Percentiles rank a stretch among this genome's conserved stretches.
Evolutionary conservation across 2,329 filamentous ascomycete species (phyloP).

Genomic region (Curvularia eragrostidis): DNA sequence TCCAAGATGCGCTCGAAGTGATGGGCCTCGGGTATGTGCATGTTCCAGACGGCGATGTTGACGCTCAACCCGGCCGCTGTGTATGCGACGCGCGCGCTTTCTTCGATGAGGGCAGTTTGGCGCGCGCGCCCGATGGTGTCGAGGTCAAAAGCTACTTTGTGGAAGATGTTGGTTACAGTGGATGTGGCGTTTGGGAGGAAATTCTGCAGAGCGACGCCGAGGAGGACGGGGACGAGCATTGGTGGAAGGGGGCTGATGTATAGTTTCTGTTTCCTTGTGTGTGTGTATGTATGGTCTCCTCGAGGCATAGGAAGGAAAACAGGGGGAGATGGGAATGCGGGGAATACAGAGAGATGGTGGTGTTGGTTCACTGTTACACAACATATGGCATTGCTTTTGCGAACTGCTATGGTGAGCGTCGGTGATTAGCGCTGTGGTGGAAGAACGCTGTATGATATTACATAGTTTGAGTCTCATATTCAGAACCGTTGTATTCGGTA

Average conservation of each 20-base stretch:
- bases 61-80: neutral
- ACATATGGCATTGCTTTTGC: neutral
- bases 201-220: neutral
- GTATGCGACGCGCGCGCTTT: conserved; percentile 6
- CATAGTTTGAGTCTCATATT: neutral
- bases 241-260: neutral
- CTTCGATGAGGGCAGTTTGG: conserved; percentile 6
- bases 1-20: conserved; percentile 14
- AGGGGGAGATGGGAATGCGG: neutral
- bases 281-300: neutral
- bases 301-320: neutral
- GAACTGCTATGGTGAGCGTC: neutral
- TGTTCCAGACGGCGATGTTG: conserved; percentile 17
- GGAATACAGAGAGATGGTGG: neutral
- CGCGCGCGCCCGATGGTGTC: conserved; percentile 11
- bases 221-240: neutral
- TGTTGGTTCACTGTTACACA: neutral
- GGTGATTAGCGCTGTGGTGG: neutral
- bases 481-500: neutral
- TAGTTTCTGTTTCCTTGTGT: too few relatives aligned
- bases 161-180: neutral
- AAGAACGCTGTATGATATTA: neutral
- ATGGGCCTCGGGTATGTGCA: conserved; percentile 16
- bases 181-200: neutral
- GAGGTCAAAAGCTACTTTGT: conserved; percentile 15